Conservation (phyloP, 805 yeast genomes). For the Yamadazyma tumulicola region DNA sequence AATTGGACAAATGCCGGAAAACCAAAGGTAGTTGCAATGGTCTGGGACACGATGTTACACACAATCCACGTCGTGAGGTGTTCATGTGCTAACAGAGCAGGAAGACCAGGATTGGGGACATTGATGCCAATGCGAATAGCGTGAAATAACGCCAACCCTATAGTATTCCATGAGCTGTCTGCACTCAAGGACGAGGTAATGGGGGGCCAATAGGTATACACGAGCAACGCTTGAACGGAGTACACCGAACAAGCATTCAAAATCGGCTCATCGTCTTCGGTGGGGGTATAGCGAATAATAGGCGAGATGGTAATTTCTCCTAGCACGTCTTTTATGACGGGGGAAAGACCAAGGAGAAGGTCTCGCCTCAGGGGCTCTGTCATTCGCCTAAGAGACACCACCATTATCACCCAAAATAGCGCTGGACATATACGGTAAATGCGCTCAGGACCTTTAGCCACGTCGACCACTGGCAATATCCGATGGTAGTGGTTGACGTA, state of each 20-base stretch:
- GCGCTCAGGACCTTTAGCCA: conserved; percentile 75
- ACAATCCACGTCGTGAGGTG: conserved; percentile 91
- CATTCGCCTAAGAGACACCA: conserved; percentile 73
- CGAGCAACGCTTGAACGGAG: conserved; percentile 87
- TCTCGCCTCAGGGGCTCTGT: conserved; percentile 29
- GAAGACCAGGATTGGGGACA: conserved; percentile 43
- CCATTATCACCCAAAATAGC: conserved; percentile 89
- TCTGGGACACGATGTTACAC: conserved; percentile 86
- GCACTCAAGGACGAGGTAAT: conserved; percentile 91
- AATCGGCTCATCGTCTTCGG: conserved; percentile 75
- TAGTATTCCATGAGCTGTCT: conserved; percentile 93
- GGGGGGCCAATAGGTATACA: conserved; percentile 95
- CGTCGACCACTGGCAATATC: conserved; percentile 82
- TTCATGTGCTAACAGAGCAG: conserved; percentile 57
- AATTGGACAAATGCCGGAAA: conserved; percentile 90
- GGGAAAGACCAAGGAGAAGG: conserved; percentile 61
- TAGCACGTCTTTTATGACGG: conserved; percentile 67
- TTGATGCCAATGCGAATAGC: conserved; percentile 92
- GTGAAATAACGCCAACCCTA: conserved; percentile 88
- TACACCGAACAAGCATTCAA: conserved; percentile 87
- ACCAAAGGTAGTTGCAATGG: conserved; percentile 89
- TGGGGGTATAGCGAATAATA: conserved; percentile 76
- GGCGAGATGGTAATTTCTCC: conserved; percentile 91
- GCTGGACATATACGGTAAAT: conserved; percentile 80
- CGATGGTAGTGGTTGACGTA: conserved; percentile 79